phyloP scores from a whole-genome alignment of 805 yeast species.

The Blastobotrys terrestris region DNA sequence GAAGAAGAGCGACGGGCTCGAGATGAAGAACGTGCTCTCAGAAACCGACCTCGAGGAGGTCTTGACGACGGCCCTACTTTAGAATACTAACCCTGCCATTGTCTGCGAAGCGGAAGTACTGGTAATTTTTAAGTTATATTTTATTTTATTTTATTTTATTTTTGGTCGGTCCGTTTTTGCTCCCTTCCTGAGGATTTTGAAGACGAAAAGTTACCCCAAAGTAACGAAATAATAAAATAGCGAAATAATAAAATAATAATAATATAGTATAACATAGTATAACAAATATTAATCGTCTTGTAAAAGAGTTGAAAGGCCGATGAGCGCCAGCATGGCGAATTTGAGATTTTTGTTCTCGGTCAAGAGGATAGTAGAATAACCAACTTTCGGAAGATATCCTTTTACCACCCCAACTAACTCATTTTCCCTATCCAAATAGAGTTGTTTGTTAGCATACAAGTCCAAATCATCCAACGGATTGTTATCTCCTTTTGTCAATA shows the following conservation, averaged over 20 bases:
- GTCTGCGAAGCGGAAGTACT: too few relatives aligned
- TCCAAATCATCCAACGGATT: conserved; percentile 88
- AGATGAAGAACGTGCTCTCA: conserved; percentile 1
- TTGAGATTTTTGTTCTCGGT: conserved; percentile 85
- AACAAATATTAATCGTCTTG: conserved; percentile 37
- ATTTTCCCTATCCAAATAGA: conserved; percentile 64
- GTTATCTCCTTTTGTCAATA: conserved; percentile 94
- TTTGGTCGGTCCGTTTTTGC: too few relatives aligned
- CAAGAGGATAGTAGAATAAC: conserved; percentile 84
- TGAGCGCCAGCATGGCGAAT: conserved; percentile 64
- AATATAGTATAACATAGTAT: background rate
- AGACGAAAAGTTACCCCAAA: too few relatives aligned
- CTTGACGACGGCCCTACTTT: conserved; percentile 16
- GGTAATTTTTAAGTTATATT: too few relatives aligned
- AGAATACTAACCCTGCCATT: conserved; percentile 12
- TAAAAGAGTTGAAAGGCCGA: conserved; percentile 65
- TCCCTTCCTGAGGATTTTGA: too few relatives aligned
- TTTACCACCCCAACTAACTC: conserved; percentile 85
- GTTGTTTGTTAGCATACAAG: conserved; percentile 69
- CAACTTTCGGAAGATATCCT: conserved; percentile 83
- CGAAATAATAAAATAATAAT: too few relatives aligned
- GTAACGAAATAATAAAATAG: too few relatives aligned
- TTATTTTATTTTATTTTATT: too few relatives aligned
- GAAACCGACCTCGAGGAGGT: conserved; percentile 1
- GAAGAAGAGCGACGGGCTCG: conserved; percentile 6